Evolutionary conservation across 768 basidiomycete species (phyloP).

Genomic region (Coprinellus micaceus): DNA sequence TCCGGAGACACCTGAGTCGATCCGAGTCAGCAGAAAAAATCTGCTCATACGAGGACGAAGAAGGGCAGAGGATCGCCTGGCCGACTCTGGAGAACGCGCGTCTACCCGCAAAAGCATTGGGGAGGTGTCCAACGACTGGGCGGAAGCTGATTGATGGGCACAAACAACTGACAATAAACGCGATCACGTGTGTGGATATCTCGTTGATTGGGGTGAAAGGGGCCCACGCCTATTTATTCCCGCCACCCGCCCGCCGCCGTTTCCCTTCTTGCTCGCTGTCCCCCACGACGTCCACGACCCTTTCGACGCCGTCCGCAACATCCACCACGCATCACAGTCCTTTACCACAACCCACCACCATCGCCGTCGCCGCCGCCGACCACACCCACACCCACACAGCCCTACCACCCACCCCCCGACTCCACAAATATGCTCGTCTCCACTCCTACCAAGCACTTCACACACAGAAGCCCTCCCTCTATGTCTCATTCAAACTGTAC

Average conservation of each 20-base stretch:
- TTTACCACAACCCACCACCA: constrained; percentile 9
- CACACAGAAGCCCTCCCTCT: constrained; percentile 26
- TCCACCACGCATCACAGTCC: constrained; percentile 3
- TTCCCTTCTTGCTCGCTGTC: constrained; percentile 15
- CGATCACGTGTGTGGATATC: constrained; percentile 45
- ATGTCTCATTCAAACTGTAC: constrained; percentile 37
- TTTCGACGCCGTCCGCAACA: constrained; percentile 8
- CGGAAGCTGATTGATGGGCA: constrained; percentile 1
- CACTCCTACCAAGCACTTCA: constrained; percentile 39
- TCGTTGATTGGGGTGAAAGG: constrained; percentile 38
- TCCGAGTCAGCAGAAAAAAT: too few relatives aligned
- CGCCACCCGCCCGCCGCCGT: constrained; percentile 12
- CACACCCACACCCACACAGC: constrained; percentile 7
- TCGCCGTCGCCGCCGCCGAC: too few relatives aligned
- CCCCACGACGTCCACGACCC: constrained; percentile 26
- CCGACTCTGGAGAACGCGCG: too few relatives aligned
- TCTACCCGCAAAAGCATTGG: too few relatives aligned
- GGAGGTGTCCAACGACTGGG: too few relatives aligned
- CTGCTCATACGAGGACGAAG: too few relatives aligned
- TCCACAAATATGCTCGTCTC: constrained; percentile 39
- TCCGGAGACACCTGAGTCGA: too few relatives aligned
- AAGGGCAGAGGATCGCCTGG: too few relatives aligned
- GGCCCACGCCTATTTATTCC: constrained; percentile 26
- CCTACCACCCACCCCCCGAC: constrained; percentile 10
- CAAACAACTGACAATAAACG: constrained; percentile 21